A percentile compares a stretch with the other conserved stretches of the same genome.
These are phyloP conservation scores for Vitis rupestris DNA, from an alignment of 164 flowering plant species.

Conservation along the genomic window DNA sequence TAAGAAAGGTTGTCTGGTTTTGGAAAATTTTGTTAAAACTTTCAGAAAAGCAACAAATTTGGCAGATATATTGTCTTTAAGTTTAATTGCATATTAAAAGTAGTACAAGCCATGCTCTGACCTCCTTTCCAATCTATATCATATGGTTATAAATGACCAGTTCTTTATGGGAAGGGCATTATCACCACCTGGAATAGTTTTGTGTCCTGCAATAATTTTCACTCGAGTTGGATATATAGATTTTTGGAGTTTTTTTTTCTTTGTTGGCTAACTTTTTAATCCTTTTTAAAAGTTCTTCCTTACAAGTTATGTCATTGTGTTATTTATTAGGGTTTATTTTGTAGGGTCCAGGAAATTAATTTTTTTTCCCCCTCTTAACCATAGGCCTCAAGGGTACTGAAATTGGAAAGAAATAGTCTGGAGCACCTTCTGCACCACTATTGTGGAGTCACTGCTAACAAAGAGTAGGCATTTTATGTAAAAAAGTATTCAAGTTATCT, in stretches of 20 bases:
- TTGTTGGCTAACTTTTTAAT: background rate
- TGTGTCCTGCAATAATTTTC: too few relatives aligned
- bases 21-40: too few relatives aligned
- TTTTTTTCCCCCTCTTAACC: background rate
- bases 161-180: too few relatives aligned
- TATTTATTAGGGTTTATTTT: slow-evolving; percentile 3
- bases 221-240: too few relatives aligned
- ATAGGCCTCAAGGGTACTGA: slow-evolving; percentile 89
- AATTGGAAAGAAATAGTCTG: slow-evolving; percentile 86
- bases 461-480: slow-evolving; percentile 57
- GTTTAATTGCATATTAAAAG: too few relatives aligned
- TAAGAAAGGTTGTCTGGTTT: too few relatives aligned
- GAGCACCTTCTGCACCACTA: slow-evolving; percentile 79
- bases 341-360: background rate
- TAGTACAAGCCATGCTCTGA: too few relatives aligned
- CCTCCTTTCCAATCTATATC: too few relatives aligned
- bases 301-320: background rate
- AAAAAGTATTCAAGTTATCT: background rate
- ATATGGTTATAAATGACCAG: too few relatives aligned
- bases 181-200: too few relatives aligned
- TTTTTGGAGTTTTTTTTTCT: background rate
- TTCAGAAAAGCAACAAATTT: too few relatives aligned
- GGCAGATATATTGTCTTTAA: too few relatives aligned
- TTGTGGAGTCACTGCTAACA: slow-evolving; percentile 89
- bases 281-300: background rate